Evolutionary conservation across 305 asterid species (phyloP).

Genomic region (Plantago lanceolata): DNA sequence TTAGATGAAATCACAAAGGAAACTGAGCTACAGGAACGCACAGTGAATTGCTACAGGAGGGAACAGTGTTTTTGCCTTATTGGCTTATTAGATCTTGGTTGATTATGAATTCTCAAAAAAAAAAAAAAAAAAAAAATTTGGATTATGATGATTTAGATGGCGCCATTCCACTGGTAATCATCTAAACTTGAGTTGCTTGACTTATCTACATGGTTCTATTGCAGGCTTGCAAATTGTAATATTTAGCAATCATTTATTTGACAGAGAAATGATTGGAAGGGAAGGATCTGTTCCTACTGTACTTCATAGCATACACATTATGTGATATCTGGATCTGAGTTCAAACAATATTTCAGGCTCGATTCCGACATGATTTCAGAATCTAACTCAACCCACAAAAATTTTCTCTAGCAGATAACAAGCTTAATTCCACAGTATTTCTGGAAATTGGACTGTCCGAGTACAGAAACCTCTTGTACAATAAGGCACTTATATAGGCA

Average conservation of each 20-base stretch:
- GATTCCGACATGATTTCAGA: conserved; percentile 23
- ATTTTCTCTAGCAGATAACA: conserved; percentile 29
- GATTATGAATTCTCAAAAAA: too few relatives aligned
- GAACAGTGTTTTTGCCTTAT: too few relatives aligned
- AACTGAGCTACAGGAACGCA: too few relatives aligned
- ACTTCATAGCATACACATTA: conserved; percentile 19
- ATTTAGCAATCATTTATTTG: conserved; percentile 28
- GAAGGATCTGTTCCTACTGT: conserved; percentile 23
- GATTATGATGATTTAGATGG: conserved; percentile 20
- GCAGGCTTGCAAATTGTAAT: conserved; percentile 20
- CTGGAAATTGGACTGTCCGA: conserved; percentile 31
- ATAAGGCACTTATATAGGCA: too few relatives aligned
- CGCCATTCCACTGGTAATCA: conserved; percentile 27
- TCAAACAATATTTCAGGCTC: conserved; percentile 33
- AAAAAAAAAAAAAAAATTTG: too few relatives aligned
- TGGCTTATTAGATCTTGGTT: too few relatives aligned
- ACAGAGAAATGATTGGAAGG: conserved; percentile 25
- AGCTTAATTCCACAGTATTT: conserved; percentile 25
- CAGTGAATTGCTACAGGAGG: too few relatives aligned
- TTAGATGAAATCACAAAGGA: too few relatives aligned
- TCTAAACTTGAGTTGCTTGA: conserved; percentile 32
- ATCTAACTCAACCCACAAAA: conserved; percentile 24
- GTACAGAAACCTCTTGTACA: conserved; percentile 25
- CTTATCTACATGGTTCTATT: conserved; percentile 23
- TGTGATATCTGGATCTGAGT: conserved; percentile 30